Percentiles rank a stretch among this genome's conserved stretches.
Evolutionary conservation across 2,329 filamentous ascomycete species (phyloP).

Genomic region (Leptographium wingfieldii): DNA sequence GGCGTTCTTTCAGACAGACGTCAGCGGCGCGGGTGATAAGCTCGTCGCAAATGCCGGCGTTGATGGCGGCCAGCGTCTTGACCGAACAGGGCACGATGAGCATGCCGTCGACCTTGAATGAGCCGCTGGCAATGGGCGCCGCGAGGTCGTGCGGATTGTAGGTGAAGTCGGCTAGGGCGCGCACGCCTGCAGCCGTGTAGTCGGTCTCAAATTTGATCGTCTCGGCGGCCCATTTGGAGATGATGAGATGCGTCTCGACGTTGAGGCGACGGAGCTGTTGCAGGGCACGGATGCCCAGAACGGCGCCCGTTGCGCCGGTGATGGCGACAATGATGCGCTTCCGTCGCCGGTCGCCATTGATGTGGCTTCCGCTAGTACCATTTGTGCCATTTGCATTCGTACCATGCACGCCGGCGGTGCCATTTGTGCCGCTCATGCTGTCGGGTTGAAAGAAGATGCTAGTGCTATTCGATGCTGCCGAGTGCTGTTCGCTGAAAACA

Average conservation of each 20-base stretch:
- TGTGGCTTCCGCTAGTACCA: not conserved
- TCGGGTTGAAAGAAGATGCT: no score
- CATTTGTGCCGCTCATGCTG: not conserved
- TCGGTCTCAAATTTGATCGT: conserved; percentile 35
- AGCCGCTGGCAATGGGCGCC: conserved; percentile 30
- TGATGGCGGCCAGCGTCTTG: conserved; percentile 32
- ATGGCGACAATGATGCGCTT: conserved; percentile 31
- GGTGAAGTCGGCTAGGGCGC: conserved; percentile 23
- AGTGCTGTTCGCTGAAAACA: no score
- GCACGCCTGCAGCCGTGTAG: conserved; percentile 22
- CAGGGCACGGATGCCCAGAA: conserved; percentile 28
- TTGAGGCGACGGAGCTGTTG: conserved; percentile 25
- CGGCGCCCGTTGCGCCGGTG: conserved; percentile 35
- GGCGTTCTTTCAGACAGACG: conserved; percentile 31
- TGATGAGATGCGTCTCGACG: conserved; percentile 34
- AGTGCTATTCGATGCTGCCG: no score
- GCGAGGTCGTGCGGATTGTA: conserved; percentile 30
- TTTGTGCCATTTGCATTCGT: not conserved
- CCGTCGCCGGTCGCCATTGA: not conserved
- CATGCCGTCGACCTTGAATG: conserved; percentile 32
- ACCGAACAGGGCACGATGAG: conserved; percentile 34
- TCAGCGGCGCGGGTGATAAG: conserved; percentile 32
- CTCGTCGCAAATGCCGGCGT: conserved; percentile 29
- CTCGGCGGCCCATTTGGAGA: conserved; percentile 34
- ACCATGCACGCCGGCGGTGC: not conserved